These are phyloP conservation scores for Lasiodiplodia hormozganensis DNA, from an alignment of 2,329 filamentous ascomycete species.

Conservation along the genomic window DNA sequence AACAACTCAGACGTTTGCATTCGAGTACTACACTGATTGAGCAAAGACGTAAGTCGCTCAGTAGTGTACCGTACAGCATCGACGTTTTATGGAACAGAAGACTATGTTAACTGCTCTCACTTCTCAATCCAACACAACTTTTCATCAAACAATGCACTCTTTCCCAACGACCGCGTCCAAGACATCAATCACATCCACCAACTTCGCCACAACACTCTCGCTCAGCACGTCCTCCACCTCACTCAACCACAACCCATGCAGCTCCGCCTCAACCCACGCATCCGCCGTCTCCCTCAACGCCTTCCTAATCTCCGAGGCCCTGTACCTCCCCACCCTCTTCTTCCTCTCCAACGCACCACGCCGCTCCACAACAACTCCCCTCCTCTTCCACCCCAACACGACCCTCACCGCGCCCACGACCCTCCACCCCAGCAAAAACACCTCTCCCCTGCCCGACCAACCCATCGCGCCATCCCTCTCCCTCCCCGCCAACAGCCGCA, in stretches of 20 bases:
- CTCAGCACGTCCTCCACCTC: conserved; percentile 44
- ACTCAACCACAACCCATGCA: conserved; percentile 48
- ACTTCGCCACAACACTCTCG: conserved; percentile 31
- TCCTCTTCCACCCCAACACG: conserved; percentile 34
- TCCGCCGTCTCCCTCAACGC: conserved; percentile 39
- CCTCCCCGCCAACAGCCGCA: conserved; percentile 21
- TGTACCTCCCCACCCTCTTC: conserved; percentile 31
- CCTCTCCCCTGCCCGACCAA: conserved; percentile 72
- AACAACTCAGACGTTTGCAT: too few species aligned
- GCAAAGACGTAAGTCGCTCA: not conserved
- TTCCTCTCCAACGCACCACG: conserved; percentile 31
- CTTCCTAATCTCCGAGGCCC: conserved; percentile 36
- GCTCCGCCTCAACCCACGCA: conserved; percentile 33
- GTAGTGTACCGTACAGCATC: not conserved
- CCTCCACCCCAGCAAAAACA: conserved; percentile 66
- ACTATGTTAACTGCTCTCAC: not conserved
- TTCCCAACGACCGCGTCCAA: conserved; percentile 3
- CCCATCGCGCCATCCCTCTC: conserved; percentile 70
- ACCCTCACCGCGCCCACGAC: conserved; percentile 53
- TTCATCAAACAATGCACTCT: not conserved
- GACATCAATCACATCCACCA: conserved; percentile 15
- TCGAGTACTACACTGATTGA: too few species aligned
- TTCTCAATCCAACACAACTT: not conserved
- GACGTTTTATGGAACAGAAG: not conserved
- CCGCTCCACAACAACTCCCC: not conserved